Base-by-base conservation (phyloP, 129 eudicot species). In the Kitagawia praeruptora region DNA sequence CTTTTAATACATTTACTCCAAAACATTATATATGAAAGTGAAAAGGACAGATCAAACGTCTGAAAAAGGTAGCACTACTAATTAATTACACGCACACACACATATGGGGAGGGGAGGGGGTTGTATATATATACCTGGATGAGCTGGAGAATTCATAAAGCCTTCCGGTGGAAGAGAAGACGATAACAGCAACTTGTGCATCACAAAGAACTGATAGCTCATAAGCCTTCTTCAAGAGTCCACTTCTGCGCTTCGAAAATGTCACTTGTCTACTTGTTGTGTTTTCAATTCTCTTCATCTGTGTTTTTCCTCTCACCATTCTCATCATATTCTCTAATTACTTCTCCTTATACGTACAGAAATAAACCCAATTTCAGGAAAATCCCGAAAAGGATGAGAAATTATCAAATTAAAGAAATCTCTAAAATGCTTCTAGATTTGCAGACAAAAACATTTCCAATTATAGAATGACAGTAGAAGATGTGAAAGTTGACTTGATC, bases 171-270 rank as follows among this genome's bases (percentile, higher is more conserved):
- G 89, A 42, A 70, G 93, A 89, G 89, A 89, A 89, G 84, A 89
- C 78, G 4, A 89, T 71, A 41, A 89, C 86, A 40, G 90, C 88
- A 81, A 89, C 87, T 78, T 86, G 86, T 38, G 92, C 92, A 84
- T 88, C 92, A 77, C 92, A 88, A 56, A 88, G 89, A 79, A 89
- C 88, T 58, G 92, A 85, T 72, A 89, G 84, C 83, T 89, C 90
- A 83, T 78, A 83, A 8, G 93, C 90, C 80, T 89, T 89, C 88
- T 89, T 89, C 18, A 86, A 42, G 44, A 89, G 88, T 75, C 93
- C 93, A 79, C 80, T 85, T 79, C 88, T 85, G 19, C 90, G 75
- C 77, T 87, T 87, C 16, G 91, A 82, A 83, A 87, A 87, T 12
- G 91, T 87, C 85, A 89, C 92, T 83, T 89, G 93, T 73, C 93